Percentiles rank a stretch among this genome's conserved stretches.
Conservation (phyloP, 2,329 filamentous ascomycete genomes). For the Pseudogymnoascus sp. region DNA sequence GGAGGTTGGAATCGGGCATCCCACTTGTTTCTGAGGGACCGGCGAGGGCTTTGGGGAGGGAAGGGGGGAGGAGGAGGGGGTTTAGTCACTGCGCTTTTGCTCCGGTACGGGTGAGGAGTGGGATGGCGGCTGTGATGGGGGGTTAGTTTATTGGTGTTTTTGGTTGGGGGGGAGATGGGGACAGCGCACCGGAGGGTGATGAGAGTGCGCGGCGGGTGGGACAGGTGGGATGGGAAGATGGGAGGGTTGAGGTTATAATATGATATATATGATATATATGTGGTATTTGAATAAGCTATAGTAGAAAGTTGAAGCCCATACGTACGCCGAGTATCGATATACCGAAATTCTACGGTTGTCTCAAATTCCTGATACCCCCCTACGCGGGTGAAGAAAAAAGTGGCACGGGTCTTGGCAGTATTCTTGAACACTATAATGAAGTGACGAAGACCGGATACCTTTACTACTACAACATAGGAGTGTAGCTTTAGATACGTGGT, state of each 20-base stretch:
- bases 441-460: too few species aligned
- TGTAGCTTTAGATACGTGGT: too few species aligned
- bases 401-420: too few species aligned
- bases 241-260: neutral
- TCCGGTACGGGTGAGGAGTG: too few species aligned
- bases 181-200: neutral
- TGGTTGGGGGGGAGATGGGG: neutral
- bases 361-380: neutral
- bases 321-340: neutral
- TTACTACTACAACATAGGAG: too few species aligned
- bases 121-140: neutral
- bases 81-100: neutral
- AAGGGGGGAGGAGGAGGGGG: neutral
- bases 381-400: too few species aligned
- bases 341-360: neutral
- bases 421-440: too few species aligned
- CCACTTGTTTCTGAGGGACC: neutral
- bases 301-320: too few species aligned
- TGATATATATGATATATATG: too few species aligned
- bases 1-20: neutral
- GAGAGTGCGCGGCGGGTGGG: neutral
- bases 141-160: neutral
- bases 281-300: too few species aligned
- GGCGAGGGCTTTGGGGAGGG: neutral
- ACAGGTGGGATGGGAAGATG: neutral